These are phyloP conservation scores for Trichophyton benhamiae DNA, from an alignment of 2,329 filamentous ascomycete genomes.

Conservation along the genomic window DNA sequence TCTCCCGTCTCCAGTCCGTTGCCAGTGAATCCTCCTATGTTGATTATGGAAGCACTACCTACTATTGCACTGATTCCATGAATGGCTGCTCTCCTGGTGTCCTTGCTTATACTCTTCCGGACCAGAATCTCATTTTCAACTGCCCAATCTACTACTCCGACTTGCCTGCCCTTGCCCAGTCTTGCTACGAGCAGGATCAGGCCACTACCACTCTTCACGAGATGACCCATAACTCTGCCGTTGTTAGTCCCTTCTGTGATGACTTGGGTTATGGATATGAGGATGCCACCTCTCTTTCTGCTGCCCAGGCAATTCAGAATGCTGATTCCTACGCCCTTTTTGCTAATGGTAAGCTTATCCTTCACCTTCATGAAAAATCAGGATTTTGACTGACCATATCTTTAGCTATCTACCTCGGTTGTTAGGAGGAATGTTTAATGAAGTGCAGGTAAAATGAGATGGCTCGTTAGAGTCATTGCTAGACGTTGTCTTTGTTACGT, in stretches of 20 bases:
- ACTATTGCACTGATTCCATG: slow-evolving; percentile 51
- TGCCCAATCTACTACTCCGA: slow-evolving; percentile 45
- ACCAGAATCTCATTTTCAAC: slow-evolving; percentile 46
- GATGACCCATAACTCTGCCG: slow-evolving; percentile 47
- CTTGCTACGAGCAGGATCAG: slow-evolving; percentile 54
- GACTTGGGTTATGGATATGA: slow-evolving; percentile 50
- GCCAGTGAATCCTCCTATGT: slow-evolving; percentile 45
- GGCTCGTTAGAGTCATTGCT: too few species aligned
- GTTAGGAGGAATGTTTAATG: background rate
- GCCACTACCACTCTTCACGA: slow-evolving; percentile 55
- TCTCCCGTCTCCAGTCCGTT: slow-evolving; percentile 40
- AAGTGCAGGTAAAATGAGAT: too few species aligned
- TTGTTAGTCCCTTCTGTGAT: slow-evolving; percentile 43
- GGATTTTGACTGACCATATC: background rate
- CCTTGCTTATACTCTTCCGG: slow-evolving; percentile 50
- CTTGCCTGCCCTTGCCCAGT: slow-evolving; percentile 38
- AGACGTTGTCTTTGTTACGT: too few species aligned
- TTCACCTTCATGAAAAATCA: background rate
- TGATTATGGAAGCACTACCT: slow-evolving; percentile 37
- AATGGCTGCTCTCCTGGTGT: slow-evolving; percentile 41
- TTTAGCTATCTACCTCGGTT: background rate
- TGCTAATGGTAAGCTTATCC: slow-evolving; percentile 33
- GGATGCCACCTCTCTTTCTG: slow-evolving; percentile 35
- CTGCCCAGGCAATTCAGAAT: slow-evolving; percentile 45
- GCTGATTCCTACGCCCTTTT: slow-evolving; percentile 50